Evolutionary conservation across 1,139 yeast species (phyloP), one percentile per base, ranked within the genome.

Genomic region (Pneumocystis carinii): DNA sequence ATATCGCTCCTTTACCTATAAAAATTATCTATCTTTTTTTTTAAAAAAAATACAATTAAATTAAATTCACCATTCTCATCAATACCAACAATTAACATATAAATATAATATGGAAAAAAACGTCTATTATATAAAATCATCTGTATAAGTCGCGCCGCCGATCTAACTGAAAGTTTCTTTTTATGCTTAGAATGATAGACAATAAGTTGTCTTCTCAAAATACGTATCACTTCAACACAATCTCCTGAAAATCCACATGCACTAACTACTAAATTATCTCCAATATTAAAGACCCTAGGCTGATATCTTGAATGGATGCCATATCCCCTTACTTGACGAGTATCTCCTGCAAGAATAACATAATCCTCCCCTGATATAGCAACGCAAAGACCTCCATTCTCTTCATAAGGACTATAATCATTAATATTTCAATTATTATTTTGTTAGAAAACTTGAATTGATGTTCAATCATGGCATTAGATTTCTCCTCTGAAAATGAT

Each of bases 351-450:
- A 67, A 92, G 80, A 56, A 92, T 94, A 38, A 96, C 97, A 72
- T 90, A 92, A 75, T 92, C 97, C 72, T 88, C 88, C 61, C 99
- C 98, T 2, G 98, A 97, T 75, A 92, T 92, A 66, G 97, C 99
- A 69, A 92, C 78, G 65, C 90, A 92, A 7, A 97, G 90, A 71
- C 99, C 99, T 69, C 99, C 99, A 72, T 90, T 90, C 75, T 92
- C 97, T 68, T 55, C 29, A 62, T 56, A 57, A 10, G 59, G 59
- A 12, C 42, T 57, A 19, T 19, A 29, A 10, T 3, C 29, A 57
- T 39, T 57, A 39, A 29, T 24, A 12, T 14, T 10, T 24, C 14
- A 10, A n/a, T 15, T 24, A 27, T 14, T 19, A 14, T 6, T 17
- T 48, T 48, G 4, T 10, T 27, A 48, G 3, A 17, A 6, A 17